phyloP scores from a whole-genome alignment of 345 rosid species.

The Eucalyptus curtisii region DNA sequence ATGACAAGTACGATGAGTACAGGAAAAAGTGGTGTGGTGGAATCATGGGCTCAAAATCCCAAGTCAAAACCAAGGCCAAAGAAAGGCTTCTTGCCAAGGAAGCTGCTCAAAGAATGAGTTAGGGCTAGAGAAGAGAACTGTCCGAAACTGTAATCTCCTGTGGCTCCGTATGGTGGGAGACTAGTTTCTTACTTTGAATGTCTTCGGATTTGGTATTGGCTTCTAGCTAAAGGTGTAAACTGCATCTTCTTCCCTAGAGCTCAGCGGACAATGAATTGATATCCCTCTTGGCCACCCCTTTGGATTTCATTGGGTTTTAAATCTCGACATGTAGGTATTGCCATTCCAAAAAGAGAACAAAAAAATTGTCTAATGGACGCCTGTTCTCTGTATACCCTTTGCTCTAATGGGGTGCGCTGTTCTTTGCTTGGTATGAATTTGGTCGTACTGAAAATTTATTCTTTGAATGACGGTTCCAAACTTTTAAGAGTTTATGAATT shows the following conservation, averaged over 20 bases:
- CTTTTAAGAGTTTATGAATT: not conserved
- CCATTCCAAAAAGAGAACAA: not conserved
- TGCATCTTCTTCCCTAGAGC: not conserved
- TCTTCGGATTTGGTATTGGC: not conserved
- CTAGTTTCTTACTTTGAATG: not conserved
- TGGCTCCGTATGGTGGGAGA: not conserved
- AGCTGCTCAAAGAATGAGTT: constrained; percentile 60
- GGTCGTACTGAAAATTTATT: not conserved
- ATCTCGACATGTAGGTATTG: not conserved
- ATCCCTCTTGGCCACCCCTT: not conserved
- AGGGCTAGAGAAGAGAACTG: not conserved
- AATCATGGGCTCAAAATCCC: constrained; percentile 75
- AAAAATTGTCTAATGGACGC: not conserved
- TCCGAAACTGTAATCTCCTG: not conserved
- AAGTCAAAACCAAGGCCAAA: constrained; percentile 57
- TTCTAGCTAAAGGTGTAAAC: not conserved
- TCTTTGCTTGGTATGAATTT: not conserved
- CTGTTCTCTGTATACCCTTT: not conserved
- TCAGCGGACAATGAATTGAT: not conserved
- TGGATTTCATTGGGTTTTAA: not conserved
- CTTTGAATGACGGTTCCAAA: not conserved
- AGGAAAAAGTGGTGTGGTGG: constrained; percentile 83
- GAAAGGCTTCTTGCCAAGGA: constrained; percentile 62
- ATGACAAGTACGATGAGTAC: constrained; percentile 54
- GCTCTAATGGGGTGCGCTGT: not conserved